phyloP scores from a whole-genome alignment of 108 stramenopile species.

The Chaetoceros tenuissimus region DNA sequence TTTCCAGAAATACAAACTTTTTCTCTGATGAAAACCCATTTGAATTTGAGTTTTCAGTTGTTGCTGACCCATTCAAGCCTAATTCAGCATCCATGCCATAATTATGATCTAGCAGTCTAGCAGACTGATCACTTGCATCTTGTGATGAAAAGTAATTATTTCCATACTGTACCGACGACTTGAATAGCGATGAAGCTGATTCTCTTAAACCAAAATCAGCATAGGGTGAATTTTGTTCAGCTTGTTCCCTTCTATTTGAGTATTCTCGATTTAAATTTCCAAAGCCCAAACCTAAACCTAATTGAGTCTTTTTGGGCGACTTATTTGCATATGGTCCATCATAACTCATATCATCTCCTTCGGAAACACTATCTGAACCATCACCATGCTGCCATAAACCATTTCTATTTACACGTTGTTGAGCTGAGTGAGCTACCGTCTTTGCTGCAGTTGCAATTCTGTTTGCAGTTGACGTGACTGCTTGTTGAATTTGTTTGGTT shows the following conservation, averaged over 20 bases:
- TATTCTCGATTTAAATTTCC: not conserved
- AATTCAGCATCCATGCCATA: not conserved
- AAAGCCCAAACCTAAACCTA: not conserved
- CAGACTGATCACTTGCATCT: not conserved
- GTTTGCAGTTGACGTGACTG: not conserved
- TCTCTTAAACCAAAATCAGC: not conserved
- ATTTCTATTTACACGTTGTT: not conserved
- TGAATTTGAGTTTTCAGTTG: not conserved
- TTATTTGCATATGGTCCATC: not conserved
- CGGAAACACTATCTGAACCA: no score
- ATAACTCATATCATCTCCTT: not conserved
- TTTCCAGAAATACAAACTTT: conserved; percentile 59
- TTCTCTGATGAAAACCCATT: conserved; percentile 3
- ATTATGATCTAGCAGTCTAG: not conserved
- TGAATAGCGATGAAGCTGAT: not conserved
- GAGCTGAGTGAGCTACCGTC: not conserved
- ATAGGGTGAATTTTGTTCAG: not conserved
- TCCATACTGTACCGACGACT: not conserved
- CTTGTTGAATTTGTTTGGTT: not conserved
- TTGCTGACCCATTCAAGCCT: not conserved
- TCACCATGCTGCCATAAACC: not conserved
- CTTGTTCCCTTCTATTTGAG: no score
- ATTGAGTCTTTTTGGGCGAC: not conserved
- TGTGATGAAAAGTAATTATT: not conserved
- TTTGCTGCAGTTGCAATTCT: not conserved